A percentile compares a stretch with the other conserved stretches of the same genome.
phyloP scores from a whole-genome alignment of 164 flowering plant species.

The Dillenia suffruticosa region DNA sequence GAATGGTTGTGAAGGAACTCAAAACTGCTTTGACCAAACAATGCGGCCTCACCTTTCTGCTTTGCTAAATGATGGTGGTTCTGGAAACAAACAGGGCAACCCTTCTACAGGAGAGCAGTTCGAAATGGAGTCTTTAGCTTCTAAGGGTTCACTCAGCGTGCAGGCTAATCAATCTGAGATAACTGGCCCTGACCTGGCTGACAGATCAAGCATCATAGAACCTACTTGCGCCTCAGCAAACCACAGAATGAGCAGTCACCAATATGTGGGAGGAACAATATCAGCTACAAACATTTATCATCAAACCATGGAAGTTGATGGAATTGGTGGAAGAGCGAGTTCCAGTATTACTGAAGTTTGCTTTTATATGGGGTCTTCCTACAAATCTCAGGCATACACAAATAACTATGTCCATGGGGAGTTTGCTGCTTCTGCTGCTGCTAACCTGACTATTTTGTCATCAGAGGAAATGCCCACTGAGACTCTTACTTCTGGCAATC shows the following conservation, averaged over 20 bases:
- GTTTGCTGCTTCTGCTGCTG: conserved; percentile 91
- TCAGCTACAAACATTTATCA: conserved; percentile 12
- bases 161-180: conserved; percentile 28
- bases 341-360: conserved; percentile 11
- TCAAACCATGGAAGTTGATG: conserved; percentile 14
- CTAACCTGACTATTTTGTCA: conserved; percentile 57
- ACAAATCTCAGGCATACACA: conserved; percentile 54
- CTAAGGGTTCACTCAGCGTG: conserved; percentile 25
- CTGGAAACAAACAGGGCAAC: conserved; percentile 3
- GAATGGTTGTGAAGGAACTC: conserved; percentile 10
- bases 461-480: conserved; percentile 62
- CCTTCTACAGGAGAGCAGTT: conserved; percentile 13
- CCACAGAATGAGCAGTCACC: not conserved
- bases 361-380: conserved; percentile 46
- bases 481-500: conserved; percentile 32
- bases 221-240: conserved; percentile 18
- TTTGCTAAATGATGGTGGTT: conserved; percentile 9
- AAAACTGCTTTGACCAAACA: conserved; percentile 15
- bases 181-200: conserved; percentile 24
- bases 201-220: conserved; percentile 24
- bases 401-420: conserved; percentile 84
- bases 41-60: conserved; percentile 9
- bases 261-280: conserved; percentile 16
- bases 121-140: conserved; percentile 18
- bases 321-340: conserved; percentile 17